A percentile compares a stretch with the other conserved stretches of the same genome.
Evolutionary conservation across 1,139 yeast genomes (phyloP).

Genomic region (Sugiyamaella castrensis): DNA sequence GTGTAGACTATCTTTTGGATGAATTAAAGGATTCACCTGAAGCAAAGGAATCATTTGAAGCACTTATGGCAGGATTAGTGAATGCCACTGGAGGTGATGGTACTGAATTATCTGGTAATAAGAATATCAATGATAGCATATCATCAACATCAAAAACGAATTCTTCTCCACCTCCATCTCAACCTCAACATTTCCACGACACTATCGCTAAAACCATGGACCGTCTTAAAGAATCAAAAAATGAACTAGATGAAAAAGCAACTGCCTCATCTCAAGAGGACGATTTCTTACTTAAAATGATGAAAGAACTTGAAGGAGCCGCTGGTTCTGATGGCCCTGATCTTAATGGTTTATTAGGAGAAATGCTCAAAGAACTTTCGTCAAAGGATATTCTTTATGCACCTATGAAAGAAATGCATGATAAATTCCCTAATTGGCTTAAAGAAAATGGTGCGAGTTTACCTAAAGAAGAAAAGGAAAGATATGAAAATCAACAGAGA

Average conservation of each 20-base stretch:
- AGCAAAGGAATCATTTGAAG: constrained; percentile 55
- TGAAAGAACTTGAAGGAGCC: constrained; percentile 57
- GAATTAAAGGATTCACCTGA: constrained; percentile 64
- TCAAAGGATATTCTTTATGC: constrained; percentile 85
- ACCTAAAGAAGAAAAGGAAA: constrained; percentile 32
- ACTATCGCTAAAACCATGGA: constrained; percentile 81
- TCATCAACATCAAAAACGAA: constrained; percentile 12
- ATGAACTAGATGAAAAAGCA: constrained; percentile 62
- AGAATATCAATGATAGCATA: background rate
- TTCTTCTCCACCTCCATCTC: constrained; percentile 9
- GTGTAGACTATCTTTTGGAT: constrained; percentile 47
- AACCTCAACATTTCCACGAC: constrained; percentile 56
- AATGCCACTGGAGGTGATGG: constrained; percentile 37
- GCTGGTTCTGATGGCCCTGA: constrained; percentile 46
- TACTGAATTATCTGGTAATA: constrained; percentile 13
- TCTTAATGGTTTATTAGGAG: constrained; percentile 62
- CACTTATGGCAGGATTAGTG: constrained; percentile 48
- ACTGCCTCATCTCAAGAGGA: constrained; percentile 43
- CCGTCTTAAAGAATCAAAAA: constrained; percentile 51
- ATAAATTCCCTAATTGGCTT: constrained; percentile 61
- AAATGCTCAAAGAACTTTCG: constrained; percentile 79
- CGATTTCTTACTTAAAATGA: constrained; percentile 41
- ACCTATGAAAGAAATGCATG: constrained; percentile 78
- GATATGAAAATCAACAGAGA: constrained; percentile 38
- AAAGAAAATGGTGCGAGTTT: constrained; percentile 44